Evolutionary conservation across 192 early-diverging fungal species (phyloP).

Genomic region (Backusella circina): DNA sequence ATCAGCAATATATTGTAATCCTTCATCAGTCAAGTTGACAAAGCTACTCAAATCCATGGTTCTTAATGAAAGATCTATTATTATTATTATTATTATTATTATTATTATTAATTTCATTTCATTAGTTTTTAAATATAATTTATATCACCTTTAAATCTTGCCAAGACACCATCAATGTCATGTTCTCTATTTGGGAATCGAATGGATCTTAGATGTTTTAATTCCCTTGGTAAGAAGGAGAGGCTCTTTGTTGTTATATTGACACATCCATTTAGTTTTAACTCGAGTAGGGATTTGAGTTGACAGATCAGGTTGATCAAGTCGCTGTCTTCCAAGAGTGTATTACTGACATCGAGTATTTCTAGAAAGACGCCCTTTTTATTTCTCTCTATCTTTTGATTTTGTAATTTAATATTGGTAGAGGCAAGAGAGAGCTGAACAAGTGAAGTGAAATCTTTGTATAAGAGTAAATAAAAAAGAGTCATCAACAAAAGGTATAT

Average conservation of each 20-base stretch:
- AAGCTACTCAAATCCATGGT: constrained; percentile 44
- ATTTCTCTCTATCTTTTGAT: constrained; percentile 5
- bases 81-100: not conserved
- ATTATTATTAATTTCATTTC: not conserved
- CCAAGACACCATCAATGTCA: constrained; percentile 39
- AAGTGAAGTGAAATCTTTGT: constrained; percentile 16
- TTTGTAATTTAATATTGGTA: constrained; percentile 22
- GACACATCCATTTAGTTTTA: constrained; percentile 1
- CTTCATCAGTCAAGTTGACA: constrained; percentile 39
- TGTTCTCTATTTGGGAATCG: constrained; percentile 50
- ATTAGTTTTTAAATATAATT: too few species aligned
- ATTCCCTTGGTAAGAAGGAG: constrained; percentile 5
- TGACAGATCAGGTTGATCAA: not conserved
- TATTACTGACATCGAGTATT: constrained; percentile 4
- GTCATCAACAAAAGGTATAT: not conserved
- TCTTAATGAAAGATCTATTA: constrained; percentile 40
- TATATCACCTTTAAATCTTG: constrained; percentile 30
- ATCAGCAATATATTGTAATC: constrained; percentile 26
- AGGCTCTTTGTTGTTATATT: not conserved
- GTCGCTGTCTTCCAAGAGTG: not conserved
- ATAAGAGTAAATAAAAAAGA: not conserved
- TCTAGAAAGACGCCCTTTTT: not conserved
- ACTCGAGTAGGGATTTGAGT: not conserved
- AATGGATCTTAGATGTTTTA: constrained; percentile 31
- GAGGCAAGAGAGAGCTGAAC: constrained; percentile 16